These are phyloP conservation scores for Aureobasidium uvarum DNA, from an alignment of 2,329 filamentous ascomycete species.

Conservation along the genomic window DNA sequence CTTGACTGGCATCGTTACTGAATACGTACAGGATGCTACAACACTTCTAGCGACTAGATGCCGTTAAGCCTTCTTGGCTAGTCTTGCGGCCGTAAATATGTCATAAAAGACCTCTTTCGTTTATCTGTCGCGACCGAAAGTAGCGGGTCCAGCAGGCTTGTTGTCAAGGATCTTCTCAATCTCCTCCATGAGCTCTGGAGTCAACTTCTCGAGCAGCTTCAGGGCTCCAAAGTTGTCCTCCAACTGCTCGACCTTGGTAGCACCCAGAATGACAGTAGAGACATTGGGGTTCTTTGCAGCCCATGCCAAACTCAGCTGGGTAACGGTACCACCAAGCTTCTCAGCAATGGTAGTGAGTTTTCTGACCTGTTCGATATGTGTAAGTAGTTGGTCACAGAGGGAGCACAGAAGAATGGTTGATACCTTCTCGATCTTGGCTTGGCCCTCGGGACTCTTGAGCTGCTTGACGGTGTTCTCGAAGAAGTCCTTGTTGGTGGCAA, in stretches of 20 bases:
- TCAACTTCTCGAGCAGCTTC: conserved; percentile 43
- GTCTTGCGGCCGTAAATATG: not conserved
- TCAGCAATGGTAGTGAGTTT: conserved; percentile 53
- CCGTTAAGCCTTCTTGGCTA: not conserved
- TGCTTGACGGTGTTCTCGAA: conserved; percentile 57
- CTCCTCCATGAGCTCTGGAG: conserved; percentile 43
- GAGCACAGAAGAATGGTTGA: not conserved
- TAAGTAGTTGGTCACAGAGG: not conserved
- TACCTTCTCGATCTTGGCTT: conserved; percentile 55
- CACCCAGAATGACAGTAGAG: conserved; percentile 56
- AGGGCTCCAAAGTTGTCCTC: conserved; percentile 51
- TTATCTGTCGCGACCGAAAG: conserved; percentile 40
- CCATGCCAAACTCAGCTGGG: conserved; percentile 60
- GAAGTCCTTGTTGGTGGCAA: conserved; percentile 57
- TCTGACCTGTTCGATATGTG: conserved; percentile 44
- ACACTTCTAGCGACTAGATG: not conserved
- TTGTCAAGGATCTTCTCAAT: conserved; percentile 48
- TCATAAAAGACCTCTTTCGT: not conserved
- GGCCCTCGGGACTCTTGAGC: conserved; percentile 51
- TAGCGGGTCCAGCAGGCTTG: conserved; percentile 38
- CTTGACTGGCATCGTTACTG: not conserved
- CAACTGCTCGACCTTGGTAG: conserved; percentile 51
- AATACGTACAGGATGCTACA: not conserved
- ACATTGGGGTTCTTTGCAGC: conserved; percentile 59
- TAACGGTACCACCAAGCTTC: conserved; percentile 48